These are phyloP conservation scores for Vicia villosa DNA, from an alignment of 306 rosid species.

Conservation along the genomic window DNA sequence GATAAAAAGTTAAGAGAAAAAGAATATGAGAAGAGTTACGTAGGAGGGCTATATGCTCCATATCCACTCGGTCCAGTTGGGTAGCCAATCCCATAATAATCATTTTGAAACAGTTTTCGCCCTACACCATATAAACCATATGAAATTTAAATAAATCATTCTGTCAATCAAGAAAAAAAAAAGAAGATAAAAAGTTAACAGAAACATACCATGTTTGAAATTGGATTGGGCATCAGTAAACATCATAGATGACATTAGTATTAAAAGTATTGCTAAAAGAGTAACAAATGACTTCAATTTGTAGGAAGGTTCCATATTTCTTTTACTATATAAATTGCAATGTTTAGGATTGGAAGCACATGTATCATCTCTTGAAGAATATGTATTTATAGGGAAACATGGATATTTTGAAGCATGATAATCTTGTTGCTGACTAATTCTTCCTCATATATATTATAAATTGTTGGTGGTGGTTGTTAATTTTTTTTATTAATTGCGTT, in stretches of 20 bases:
- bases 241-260: not conserved
- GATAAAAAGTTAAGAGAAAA: no score
- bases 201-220: not conserved
- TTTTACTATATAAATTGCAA: not conserved
- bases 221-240: not conserved
- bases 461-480: not conserved
- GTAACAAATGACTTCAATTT: not conserved
- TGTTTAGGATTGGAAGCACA: not conserved
- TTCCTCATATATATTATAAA: not conserved
- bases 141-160: no score
- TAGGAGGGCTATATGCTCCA: no score
- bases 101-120: no score
- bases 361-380: not conserved
- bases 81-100: no score
- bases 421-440: not conserved
- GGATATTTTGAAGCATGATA: not conserved
- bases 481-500: no score
- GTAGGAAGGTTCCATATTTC: not conserved
- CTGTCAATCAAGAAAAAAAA: no score
- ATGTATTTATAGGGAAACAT: not conserved
- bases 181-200: not conserved
- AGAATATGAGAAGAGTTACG: no score
- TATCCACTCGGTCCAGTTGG: no score
- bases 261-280: not conserved
- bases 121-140: no score